Base-by-base conservation (phyloP, 192 early-diverging fungal genomes). In the Chytriomyces confervae region DNA sequence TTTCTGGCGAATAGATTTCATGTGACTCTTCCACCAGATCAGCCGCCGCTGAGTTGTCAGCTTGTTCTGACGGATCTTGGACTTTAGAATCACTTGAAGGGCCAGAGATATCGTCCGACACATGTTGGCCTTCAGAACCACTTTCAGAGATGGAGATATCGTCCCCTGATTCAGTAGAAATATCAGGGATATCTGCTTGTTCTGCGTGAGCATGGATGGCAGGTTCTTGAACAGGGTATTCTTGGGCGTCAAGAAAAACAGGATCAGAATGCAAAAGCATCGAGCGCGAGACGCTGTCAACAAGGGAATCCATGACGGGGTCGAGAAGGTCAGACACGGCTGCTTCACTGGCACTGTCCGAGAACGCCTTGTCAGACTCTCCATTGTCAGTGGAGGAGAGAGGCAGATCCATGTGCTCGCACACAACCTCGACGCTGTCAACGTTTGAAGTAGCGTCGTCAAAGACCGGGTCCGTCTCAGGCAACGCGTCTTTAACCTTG, bases 271-370 rank as follows among this genome's bases (percentile, higher is more conserved):
- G 13, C 6, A 74, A 27, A 36, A 76, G 45, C 63, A 76, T 50
- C 2, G 74, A 76, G 11, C 66, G 46, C 7, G 46, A 47, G 50
- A 76, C 64, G 47, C 45, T 50, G 18, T 64, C 74, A 48, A 76
- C 53, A 20, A 76, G 63, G 36, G 62, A 44, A 43, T 76, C 74
- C 62, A 76, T 66, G 61, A 66, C 47, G 18, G 74, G 74, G 47
- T 76, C 74, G 66, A 47, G 66, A 48, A 13, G 27, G 62, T 64
- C 20, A 9, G 11, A 24, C 66, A 43, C 66, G 6, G 44, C 48
- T 27, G 62, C 36, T 61, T 61, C 23, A 60, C 57, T 36, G 36
- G 36, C 36, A 36, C 36, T 36, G 36, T 36, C 36, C 36, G 36
- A 36, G 36, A 36, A 36, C 57, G 20, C 57, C 57, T 60, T 23